A percentile compares a stretch with the other conserved stretches of the same genome.
Evolutionary conservation across 768 basidiomycete genomes (phyloP).

Genomic region (Psilocybe subaeruginosa): DNA sequence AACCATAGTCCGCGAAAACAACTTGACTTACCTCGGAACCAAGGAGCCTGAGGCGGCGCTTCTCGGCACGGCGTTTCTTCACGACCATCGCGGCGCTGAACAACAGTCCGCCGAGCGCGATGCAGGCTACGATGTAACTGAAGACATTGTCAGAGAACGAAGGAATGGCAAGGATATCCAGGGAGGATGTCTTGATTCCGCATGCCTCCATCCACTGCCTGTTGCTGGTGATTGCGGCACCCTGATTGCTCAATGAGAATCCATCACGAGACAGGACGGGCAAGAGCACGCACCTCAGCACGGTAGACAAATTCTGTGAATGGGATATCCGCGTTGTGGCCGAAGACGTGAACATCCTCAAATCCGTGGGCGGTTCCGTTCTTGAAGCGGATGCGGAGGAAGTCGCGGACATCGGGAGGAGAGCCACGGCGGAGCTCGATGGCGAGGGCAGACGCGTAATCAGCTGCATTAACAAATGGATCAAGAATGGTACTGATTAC

Average conservation of each 20-base stretch:
- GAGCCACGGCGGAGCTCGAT: slow-evolving; percentile 80
- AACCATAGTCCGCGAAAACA: slow-evolving; percentile 37
- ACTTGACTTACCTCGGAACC: slow-evolving; percentile 55
- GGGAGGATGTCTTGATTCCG: slow-evolving; percentile 29
- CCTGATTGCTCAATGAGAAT: slow-evolving; percentile 28
- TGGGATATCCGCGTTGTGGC: slow-evolving; percentile 75
- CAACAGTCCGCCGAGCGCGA: slow-evolving; percentile 38
- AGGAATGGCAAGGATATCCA: slow-evolving; percentile 28
- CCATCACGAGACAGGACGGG: neutral
- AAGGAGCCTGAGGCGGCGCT: slow-evolving; percentile 42
- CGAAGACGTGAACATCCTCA: slow-evolving; percentile 73
- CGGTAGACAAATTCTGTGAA: slow-evolving; percentile 87
- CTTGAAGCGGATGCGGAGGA: slow-evolving; percentile 84
- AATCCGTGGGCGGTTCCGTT: slow-evolving; percentile 74
- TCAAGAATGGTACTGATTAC: neutral
- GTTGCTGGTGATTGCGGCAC: slow-evolving; percentile 57
- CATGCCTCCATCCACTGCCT: slow-evolving; percentile 56
- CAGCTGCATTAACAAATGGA: slow-evolving; percentile 49
- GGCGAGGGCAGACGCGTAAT: slow-evolving; percentile 73
- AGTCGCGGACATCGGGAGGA: slow-evolving; percentile 77
- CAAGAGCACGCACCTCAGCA: slow-evolving; percentile 56
- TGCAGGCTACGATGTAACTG: slow-evolving; percentile 39
- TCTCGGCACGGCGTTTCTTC: slow-evolving; percentile 41
- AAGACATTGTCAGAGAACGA: slow-evolving; percentile 32
- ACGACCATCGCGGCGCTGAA: slow-evolving; percentile 39